phyloP scores from a whole-genome alignment of 805 yeast genomes.

The Isabelozyma pseudorhagii region DNA sequence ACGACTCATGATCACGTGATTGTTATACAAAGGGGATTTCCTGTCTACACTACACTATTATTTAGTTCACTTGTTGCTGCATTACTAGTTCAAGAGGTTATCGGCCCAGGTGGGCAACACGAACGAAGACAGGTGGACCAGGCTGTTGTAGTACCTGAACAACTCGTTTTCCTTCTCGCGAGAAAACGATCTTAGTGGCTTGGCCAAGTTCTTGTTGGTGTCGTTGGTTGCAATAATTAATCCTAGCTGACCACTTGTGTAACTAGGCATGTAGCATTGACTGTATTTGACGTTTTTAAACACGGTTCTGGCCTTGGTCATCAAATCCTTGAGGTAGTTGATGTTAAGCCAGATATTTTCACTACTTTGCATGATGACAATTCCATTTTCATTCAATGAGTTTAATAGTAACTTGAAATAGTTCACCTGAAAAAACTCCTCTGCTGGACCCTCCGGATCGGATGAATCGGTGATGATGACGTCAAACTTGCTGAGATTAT shows the following conservation, averaged over 20 bases:
- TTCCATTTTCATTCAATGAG: conserved; percentile 61
- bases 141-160: conserved; percentile 63
- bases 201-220: conserved; percentile 38
- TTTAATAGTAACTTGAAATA: conserved; percentile 67
- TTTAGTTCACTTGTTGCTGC: background rate
- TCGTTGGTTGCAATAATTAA: conserved; percentile 69
- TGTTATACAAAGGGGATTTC: background rate
- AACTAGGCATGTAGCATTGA: conserved; percentile 82
- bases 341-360: conserved; percentile 78
- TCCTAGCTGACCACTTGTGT: conserved; percentile 87
- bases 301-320: conserved; percentile 48
- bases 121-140: conserved; percentile 70
- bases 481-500: conserved; percentile 55
- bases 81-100: conserved; percentile 17
- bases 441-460: conserved; percentile 96
- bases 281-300: conserved; percentile 63
- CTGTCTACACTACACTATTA: too few species aligned
- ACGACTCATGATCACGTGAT: background rate
- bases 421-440: conserved; percentile 73
- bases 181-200: conserved; percentile 49
- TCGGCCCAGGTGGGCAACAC: conserved; percentile 80
- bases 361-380: conserved; percentile 75
- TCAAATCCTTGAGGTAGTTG: conserved; percentile 45
- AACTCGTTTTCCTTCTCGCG: conserved; percentile 44
- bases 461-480: conserved; percentile 89